Percentiles rank a stretch among this genome's conserved stretches.
Conservation (phyloP, 805 yeast genomes). For the Kurtzmaniella cleridarum region DNA sequence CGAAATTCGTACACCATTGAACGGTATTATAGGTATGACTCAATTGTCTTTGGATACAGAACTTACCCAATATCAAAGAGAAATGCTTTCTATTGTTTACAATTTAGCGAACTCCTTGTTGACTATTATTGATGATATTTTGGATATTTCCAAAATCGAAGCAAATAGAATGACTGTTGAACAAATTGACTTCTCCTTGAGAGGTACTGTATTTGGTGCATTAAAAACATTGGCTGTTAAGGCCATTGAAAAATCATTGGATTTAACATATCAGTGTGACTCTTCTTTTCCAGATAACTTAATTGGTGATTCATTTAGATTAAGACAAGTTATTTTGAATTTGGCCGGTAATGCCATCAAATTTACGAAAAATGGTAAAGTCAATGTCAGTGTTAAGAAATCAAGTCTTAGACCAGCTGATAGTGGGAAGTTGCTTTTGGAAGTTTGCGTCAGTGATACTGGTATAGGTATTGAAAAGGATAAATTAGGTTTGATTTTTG, state of each 20-base stretch:
- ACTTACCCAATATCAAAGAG: conserved; percentile 85
- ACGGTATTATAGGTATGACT: conserved; percentile 91
- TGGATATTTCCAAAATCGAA: conserved; percentile 89
- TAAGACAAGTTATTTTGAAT: conserved; percentile 81
- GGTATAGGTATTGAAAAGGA: conserved; percentile 74
- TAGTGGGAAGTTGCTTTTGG: conserved; percentile 48
- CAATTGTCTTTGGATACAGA: conserved; percentile 85
- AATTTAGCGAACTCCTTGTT: conserved; percentile 79
- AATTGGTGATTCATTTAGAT: conserved; percentile 83
- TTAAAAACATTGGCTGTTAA: conserved; percentile 84
- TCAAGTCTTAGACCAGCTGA: conserved; percentile 28
- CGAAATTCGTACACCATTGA: conserved; percentile 88
- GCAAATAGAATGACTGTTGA: conserved; percentile 93
- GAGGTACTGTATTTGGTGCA: conserved; percentile 89
- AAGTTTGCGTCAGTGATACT: conserved; percentile 84
- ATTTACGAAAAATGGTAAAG: conserved; percentile 79
- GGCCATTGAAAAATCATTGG: conserved; percentile 81
- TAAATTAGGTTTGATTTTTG: conserved; percentile 78
- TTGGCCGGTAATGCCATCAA: conserved; percentile 88
- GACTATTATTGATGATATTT: conserved; percentile 83
- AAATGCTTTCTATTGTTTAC: conserved; percentile 85
- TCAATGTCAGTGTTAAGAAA: conserved; percentile 66
- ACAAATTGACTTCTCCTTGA: conserved; percentile 76
- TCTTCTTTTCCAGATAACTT: conserved; percentile 82
- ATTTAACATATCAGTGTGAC: conserved; percentile 75